Evolutionary conservation across 768 basidiomycete species (phyloP).

Genomic region (Floccularia luteovirens): DNA sequence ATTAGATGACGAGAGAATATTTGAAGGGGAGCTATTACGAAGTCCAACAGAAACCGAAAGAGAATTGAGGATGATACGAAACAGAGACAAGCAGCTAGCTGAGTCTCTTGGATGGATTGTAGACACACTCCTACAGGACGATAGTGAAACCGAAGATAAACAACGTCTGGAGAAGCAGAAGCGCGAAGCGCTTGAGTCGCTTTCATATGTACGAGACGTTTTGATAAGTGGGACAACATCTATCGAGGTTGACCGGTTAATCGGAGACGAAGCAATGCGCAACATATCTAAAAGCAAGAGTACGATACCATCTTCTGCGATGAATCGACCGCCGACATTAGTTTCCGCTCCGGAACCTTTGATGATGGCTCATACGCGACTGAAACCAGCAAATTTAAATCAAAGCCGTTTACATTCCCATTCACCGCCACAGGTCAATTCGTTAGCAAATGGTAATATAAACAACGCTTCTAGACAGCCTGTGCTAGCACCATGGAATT

Average conservation of each 20-base stretch:
- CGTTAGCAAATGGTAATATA: neutral
- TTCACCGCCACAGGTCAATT: neutral
- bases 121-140: constrained; percentile 58
- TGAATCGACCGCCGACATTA: constrained; percentile 10
- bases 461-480: neutral
- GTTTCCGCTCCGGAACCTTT: constrained; percentile 28
- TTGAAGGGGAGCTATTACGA: constrained; percentile 52
- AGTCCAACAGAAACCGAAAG: constrained; percentile 66
- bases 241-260: constrained; percentile 61
- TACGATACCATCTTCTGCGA: constrained; percentile 10
- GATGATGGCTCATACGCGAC: constrained; percentile 29
- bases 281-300: constrained; percentile 11
- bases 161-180: constrained; percentile 33
- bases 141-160: constrained; percentile 30
- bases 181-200: constrained; percentile 64
- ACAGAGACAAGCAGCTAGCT: constrained; percentile 58
- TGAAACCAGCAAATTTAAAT: constrained; percentile 15
- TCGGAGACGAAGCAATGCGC: constrained; percentile 42
- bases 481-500: constrained; percentile 44
- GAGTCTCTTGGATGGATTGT: constrained; percentile 71
- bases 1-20: constrained; percentile 48
- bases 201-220: constrained; percentile 73
- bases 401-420: constrained; percentile 2
- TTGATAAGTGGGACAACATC: constrained; percentile 44
- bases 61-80: constrained; percentile 45